Conservation (phyloP, 176 grass and related monocot genomes). For the Rhynchospora breviuscula region DNA sequence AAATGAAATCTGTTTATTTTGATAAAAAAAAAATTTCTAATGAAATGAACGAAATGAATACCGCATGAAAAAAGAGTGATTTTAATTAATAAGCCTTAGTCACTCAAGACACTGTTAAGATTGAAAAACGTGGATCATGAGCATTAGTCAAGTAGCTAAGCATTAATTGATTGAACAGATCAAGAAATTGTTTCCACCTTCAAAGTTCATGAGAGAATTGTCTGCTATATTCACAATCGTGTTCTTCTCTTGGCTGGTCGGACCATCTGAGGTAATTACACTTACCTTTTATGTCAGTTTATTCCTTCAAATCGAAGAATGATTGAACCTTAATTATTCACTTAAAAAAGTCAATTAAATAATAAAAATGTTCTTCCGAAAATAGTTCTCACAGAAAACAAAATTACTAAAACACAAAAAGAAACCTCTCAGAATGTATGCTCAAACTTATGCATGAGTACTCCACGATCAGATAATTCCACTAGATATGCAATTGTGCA, state of each 20-base stretch:
- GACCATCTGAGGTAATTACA: slow-evolving; percentile 68
- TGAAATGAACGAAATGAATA: too few species aligned
- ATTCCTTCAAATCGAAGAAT: background rate
- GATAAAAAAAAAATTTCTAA: too few species aligned
- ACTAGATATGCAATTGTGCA: background rate
- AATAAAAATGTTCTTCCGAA: background rate
- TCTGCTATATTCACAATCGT: slow-evolving; percentile 73
- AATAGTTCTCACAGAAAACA: background rate
- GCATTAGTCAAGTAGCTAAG: background rate
- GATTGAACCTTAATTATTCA: background rate
- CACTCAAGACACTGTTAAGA: background rate
- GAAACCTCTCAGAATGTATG: background rate
- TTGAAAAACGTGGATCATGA: background rate
- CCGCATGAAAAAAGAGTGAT: too few species aligned
- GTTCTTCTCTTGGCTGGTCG: slow-evolving; percentile 93
- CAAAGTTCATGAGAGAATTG: slow-evolving; percentile 67
- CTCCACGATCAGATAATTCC: background rate
- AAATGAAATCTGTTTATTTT: too few species aligned
- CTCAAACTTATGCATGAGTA: background rate
- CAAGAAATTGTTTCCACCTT: slow-evolving; percentile 71
- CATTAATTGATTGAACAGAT: slow-evolving; percentile 38
- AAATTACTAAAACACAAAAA: background rate
- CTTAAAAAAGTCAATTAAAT: background rate
- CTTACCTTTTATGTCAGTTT: background rate
- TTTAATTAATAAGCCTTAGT: background rate